phyloP scores from a whole-genome alignment of 75 land plant genomes.

The Sequoiadendron giganteum region DNA sequence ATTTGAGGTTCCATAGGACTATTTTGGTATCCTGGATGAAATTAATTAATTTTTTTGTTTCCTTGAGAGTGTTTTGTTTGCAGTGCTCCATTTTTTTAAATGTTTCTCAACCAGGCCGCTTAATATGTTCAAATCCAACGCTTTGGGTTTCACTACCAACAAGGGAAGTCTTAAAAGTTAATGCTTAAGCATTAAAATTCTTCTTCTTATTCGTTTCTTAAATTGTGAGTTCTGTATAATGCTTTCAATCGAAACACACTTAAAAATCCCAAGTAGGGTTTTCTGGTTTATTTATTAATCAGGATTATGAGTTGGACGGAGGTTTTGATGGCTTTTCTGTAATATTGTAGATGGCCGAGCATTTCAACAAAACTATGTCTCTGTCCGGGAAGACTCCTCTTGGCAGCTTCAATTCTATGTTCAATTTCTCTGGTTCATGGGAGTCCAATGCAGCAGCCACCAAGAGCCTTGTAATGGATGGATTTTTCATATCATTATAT shows the following conservation, averaged over 20 bases:
- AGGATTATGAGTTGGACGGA: not conserved
- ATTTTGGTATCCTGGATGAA: not conserved
- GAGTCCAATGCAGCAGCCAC: constrained; percentile 64
- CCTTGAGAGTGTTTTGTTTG: too few species aligned
- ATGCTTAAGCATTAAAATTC: not conserved
- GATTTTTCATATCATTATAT: constrained; percentile 43
- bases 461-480: constrained; percentile 68
- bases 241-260: not conserved
- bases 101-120: too few species aligned
- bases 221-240: not conserved
- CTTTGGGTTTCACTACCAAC: too few species aligned
- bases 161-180: too few species aligned
- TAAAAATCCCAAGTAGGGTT: not conserved
- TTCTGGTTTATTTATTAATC: not conserved
- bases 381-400: constrained; percentile 54
- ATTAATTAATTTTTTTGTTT: too few species aligned
- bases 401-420: constrained; percentile 65
- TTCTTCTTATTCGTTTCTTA: not conserved
- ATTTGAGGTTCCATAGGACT: not conserved
- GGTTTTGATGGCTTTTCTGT: not conserved
- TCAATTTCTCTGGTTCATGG: constrained; percentile 61
- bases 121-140: too few species aligned
- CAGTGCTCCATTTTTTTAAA: too few species aligned
- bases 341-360: constrained; percentile 59
- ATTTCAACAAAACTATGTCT: constrained; percentile 44